Percentiles rank a stretch among this genome's conserved stretches.
Conservation (phyloP, 108 stramenopile genomes). For the Conticribra weissflogii region DNA sequence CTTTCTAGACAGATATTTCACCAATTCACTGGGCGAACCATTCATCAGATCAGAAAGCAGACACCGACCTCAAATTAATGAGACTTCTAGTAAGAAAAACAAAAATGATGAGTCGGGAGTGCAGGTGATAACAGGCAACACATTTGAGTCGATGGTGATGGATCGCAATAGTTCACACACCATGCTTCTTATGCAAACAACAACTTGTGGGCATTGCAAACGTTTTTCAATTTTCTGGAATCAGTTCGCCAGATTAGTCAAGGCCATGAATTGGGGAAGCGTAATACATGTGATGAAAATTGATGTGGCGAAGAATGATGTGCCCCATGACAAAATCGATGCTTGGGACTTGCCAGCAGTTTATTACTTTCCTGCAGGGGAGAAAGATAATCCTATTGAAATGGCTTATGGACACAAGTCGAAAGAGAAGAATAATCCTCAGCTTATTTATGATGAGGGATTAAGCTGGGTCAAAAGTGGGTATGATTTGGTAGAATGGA, state of each 20-base stretch:
- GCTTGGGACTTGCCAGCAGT: conserved; percentile 49
- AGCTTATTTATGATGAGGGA: conserved; percentile 39
- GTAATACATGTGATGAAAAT: conserved; percentile 56
- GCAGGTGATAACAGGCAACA: conserved; percentile 46
- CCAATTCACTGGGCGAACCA: conserved; percentile 30
- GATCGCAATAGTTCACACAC: conserved; percentile 51
- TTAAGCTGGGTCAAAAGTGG: conserved; percentile 44
- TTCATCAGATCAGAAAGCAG: conserved; percentile 31
- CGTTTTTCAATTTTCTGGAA: conserved; percentile 74
- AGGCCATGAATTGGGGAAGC: conserved; percentile 54
- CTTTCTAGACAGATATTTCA: conserved; percentile 50
- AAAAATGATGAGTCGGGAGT: conserved; percentile 27
- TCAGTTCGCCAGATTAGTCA: conserved; percentile 55
- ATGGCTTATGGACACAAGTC: conserved; percentile 9
- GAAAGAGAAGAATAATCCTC: conserved; percentile 21
- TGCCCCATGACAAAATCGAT: conserved; percentile 43
- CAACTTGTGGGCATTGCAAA: conserved; percentile 84
- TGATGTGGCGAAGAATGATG: conserved; percentile 63
- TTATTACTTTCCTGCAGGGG: conserved; percentile 54
- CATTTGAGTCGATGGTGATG: conserved; percentile 50
- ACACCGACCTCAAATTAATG: neutral
- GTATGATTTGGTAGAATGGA: conserved; percentile 41
- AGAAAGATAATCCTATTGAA: conserved; percentile 49
- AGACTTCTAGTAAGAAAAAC: neutral
- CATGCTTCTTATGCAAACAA: conserved; percentile 58